phyloP scores from a whole-genome alignment of 768 basidiomycete genomes.

The Russula abietina region DNA sequence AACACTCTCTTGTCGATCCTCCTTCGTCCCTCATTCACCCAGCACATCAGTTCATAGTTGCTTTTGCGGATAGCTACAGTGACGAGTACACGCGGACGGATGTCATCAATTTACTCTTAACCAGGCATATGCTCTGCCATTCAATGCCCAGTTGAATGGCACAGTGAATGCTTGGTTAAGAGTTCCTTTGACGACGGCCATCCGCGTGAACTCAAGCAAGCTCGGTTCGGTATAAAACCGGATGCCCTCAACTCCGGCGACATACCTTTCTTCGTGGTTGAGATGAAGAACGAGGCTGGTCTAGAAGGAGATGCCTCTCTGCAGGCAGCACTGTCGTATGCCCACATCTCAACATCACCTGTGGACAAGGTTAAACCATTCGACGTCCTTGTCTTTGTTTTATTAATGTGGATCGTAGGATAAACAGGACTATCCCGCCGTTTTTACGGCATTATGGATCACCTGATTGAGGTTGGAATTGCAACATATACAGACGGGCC shows the following conservation, averaged over 20 bases:
- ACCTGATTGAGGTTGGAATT: background rate
- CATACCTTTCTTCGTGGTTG: background rate
- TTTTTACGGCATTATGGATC: background rate
- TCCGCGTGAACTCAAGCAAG: background rate
- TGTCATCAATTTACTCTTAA: background rate
- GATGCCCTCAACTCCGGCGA: background rate
- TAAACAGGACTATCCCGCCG: background rate
- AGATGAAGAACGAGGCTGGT: background rate
- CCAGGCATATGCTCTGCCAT: background rate
- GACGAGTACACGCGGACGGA: background rate
- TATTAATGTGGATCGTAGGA: too few species aligned
- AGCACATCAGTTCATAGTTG: background rate
- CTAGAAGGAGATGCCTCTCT: background rate
- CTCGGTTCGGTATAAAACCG: background rate
- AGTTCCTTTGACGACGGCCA: too few species aligned
- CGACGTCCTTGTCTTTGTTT: too few species aligned
- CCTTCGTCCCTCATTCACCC: background rate
- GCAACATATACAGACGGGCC: background rate
- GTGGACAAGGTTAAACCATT: background rate
- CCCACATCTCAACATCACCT: background rate
- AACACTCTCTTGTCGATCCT: background rate
- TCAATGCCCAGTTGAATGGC: too few species aligned
- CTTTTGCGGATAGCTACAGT: background rate
- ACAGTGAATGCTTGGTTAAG: too few species aligned
- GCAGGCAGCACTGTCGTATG: background rate